phyloP scores from a whole-genome alignment of 1,284 basidiomycete genomes.

The Rhizoctonia solani region DNA sequence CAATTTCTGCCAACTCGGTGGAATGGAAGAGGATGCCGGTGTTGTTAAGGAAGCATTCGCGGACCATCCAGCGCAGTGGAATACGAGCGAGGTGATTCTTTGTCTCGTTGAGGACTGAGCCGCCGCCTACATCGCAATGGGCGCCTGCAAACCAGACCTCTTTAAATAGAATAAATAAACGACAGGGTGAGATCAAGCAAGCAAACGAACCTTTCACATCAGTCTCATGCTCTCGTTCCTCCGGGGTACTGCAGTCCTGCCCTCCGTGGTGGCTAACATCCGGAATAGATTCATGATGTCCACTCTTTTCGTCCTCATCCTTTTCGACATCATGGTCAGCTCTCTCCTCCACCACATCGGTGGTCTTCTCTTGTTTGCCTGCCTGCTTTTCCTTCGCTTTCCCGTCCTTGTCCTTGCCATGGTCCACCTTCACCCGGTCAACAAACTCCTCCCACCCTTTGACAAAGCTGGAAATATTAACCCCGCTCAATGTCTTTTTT shows the following conservation, averaged over 20 bases:
- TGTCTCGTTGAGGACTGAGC: constrained; percentile 40
- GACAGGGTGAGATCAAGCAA: not conserved
- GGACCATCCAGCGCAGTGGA: constrained; percentile 44
- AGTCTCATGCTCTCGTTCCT: not conserved
- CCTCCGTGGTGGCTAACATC: not conserved
- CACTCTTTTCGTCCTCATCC: not conserved
- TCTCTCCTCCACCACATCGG: too few species aligned
- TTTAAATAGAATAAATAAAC: not conserved
- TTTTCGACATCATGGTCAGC: too few species aligned
- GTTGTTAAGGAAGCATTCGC: constrained; percentile 41
- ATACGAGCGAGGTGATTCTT: constrained; percentile 40
- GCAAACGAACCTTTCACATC: constrained; percentile 24
- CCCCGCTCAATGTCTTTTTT: too few species aligned
- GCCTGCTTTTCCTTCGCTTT: too few species aligned
- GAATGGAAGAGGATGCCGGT: constrained; percentile 41
- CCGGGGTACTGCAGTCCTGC: not conserved
- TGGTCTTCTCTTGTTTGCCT: too few species aligned
- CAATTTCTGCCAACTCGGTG: constrained; percentile 37
- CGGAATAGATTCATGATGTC: not conserved
- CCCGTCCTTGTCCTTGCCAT: too few species aligned
- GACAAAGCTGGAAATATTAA: too few species aligned
- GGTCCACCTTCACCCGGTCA: too few species aligned
- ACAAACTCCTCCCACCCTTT: too few species aligned
- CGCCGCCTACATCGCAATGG: constrained; percentile 42
- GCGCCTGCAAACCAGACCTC: constrained; percentile 39